phyloP scores from a whole-genome alignment of 768 basidiomycete genomes.

The Arthromyces matolae region DNA sequence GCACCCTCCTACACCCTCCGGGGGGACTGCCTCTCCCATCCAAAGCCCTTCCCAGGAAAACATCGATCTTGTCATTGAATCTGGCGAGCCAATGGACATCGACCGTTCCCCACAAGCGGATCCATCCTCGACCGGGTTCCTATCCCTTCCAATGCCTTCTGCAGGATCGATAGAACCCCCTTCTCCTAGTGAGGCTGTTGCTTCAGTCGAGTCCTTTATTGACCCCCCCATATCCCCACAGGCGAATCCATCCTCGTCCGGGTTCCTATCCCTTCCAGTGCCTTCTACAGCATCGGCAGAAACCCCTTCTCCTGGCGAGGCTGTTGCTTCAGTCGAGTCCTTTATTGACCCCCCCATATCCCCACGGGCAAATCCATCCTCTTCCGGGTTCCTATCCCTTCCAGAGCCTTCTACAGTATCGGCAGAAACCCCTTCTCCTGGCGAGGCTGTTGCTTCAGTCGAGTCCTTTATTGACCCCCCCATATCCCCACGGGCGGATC shows the following conservation, averaged over 20 bases:
- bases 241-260: neutral
- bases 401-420: too few relatives aligned
- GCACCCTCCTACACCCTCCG: neutral
- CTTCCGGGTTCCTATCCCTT: too few relatives aligned
- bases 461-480: too few relatives aligned
- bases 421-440: too few relatives aligned
- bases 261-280: too few relatives aligned
- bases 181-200: neutral
- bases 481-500: neutral
- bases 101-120: neutral
- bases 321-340: too few relatives aligned
- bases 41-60: constrained; percentile 8
- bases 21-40: constrained; percentile 3
- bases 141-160: neutral
- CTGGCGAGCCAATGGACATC: neutral
- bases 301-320: too few relatives aligned
- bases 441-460: too few relatives aligned
- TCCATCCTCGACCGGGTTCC: neutral
- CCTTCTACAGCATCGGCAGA: neutral
- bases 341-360: too few relatives aligned
- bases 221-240: too few relatives aligned
- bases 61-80: neutral
- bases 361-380: constrained; percentile 2
- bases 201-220: neutral
- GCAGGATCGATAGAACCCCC: neutral